Base-by-base conservation (phyloP, 1,284 basidiomycete species). In the Mycena sp. region DNA sequence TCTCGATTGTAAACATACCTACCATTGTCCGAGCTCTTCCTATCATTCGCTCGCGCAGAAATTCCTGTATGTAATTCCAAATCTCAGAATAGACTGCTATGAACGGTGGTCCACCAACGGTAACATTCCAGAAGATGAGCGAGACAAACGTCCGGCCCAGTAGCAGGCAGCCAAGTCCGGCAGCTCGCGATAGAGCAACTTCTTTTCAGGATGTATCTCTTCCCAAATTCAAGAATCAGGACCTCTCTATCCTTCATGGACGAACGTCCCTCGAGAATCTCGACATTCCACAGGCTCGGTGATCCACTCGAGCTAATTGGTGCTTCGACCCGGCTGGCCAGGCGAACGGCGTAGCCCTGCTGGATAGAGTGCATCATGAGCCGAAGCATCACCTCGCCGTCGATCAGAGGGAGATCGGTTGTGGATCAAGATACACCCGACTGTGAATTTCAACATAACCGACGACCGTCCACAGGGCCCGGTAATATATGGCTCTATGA, bases 361-460 rank as follows among this genome's bases (percentile, higher is more conserved):
- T 50, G 14, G n/a, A 58, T 23, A 26, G 46, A 49, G 12, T 30
- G 29, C 12, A 41, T 38, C 46, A 58, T 58, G 37, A 49, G 45
- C 26, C 55, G 45, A 12, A 58, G 55, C 46, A 58, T 41, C 46
- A 49, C n/a, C 16, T 49, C 55, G 21, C 55, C 55, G 28, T 58
- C 55, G 55, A 58, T 37, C 37, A 58, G 55, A 11, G 55, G 55
- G 3, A 49, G 3, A 49, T 49, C 16, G 55, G 55, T 4, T 41
- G 17, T 19, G 46, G 4, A 38, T 58, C 56, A 38, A 50, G 46
- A 40, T 50, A 58, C 46, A 58, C 46, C 14, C 56, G 38, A 37
- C 56, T 50, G 46, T 58, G 38, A 28, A 58, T 49, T 26, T 58
- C 46, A 26, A 58, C 46, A 21, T 58, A 58, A 12, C 56, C 56